These are phyloP conservation scores for Candida qinlingensis DNA, from an alignment of 805 yeast genomes.

Conservation along the genomic window DNA sequence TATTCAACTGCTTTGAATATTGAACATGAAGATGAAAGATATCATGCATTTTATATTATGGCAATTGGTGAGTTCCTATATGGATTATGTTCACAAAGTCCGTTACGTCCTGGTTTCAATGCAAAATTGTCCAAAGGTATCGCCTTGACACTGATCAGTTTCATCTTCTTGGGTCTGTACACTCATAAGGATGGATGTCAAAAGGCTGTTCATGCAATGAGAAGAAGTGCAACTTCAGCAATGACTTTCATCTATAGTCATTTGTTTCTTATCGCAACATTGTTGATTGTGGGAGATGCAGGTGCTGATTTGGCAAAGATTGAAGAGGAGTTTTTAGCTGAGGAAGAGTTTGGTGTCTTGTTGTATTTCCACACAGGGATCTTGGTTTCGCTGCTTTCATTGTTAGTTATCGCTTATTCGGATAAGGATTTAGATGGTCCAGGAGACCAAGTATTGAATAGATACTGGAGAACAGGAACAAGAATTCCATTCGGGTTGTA, in stretches of 20 bases:
- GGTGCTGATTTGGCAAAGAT: constrained; percentile 42
- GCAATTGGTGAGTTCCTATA: constrained; percentile 62
- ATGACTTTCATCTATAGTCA: constrained; percentile 42
- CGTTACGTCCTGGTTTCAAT: constrained; percentile 40
- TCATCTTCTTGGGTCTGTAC: constrained; percentile 47
- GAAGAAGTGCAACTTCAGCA: constrained; percentile 44
- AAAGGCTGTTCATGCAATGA: constrained; percentile 47
- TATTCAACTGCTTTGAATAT: constrained; percentile 58
- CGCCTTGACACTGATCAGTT: constrained; percentile 43
- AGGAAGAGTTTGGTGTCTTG: constrained; percentile 36
- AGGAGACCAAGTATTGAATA: constrained; percentile 27
- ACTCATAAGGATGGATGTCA: constrained; percentile 45
- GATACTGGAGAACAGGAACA: constrained; percentile 34
- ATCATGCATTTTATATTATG: constrained; percentile 52
- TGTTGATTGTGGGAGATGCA: constrained; percentile 55
- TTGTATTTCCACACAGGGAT: constrained; percentile 52
- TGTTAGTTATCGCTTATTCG: constrained; percentile 36
- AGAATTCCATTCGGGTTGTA: constrained; percentile 37
- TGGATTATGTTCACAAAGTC: constrained; percentile 44
- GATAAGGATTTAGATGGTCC: constrained; percentile 41
- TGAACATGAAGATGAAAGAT: constrained; percentile 63
- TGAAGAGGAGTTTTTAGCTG: constrained; percentile 23
- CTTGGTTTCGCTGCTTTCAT: constrained; percentile 35
- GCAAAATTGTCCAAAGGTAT: constrained; percentile 42
- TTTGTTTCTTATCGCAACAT: constrained; percentile 44